Percentiles rank a stretch among this genome's conserved stretches.
phyloP scores from a whole-genome alignment of 2,329 filamentous ascomycete genomes.

The Aspergillus sp. region DNA sequence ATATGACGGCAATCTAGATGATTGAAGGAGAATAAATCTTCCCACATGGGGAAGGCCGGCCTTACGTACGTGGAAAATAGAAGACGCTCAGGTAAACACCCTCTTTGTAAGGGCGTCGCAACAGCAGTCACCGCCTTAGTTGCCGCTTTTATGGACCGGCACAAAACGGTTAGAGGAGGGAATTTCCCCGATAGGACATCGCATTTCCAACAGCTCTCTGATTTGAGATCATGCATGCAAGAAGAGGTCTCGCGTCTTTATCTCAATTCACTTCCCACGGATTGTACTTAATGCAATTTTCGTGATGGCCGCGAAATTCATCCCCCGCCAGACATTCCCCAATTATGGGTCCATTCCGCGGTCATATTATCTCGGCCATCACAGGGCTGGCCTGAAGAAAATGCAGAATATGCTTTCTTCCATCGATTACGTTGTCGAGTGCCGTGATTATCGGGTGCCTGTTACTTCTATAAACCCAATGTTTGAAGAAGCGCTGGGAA shows the following conservation, averaged over 20 bases:
- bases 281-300: conserved; percentile 1
- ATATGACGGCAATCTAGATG: too few relatives aligned
- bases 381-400: conserved; percentile 73
- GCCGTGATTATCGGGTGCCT: conserved; percentile 87
- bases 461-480: conserved; percentile 85
- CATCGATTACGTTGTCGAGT: conserved; percentile 88
- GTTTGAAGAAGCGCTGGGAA: conserved; percentile 74
- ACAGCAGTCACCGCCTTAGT: too few relatives aligned
- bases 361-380: conserved; percentile 94
- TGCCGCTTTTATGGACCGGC: too few relatives aligned
- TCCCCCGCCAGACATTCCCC: conserved; percentile 71
- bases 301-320: conserved; percentile 51
- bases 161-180: too few relatives aligned
- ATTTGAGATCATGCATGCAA: neutral
- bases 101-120: too few relatives aligned
- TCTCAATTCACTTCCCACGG: neutral
- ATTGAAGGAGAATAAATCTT: too few relatives aligned
- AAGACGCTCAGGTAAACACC: too few relatives aligned
- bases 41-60: too few relatives aligned
- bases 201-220: too few relatives aligned
- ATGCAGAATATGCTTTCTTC: conserved; percentile 78
- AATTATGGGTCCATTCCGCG: conserved; percentile 72
- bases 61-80: too few relatives aligned
- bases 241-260: neutral
- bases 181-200: too few relatives aligned